Evolutionary conservation across 495 filamentous ascomycete genomes (phyloP), one percentile per base, ranked within the genome.

Genomic region (Lichina pygmaea): DNA sequence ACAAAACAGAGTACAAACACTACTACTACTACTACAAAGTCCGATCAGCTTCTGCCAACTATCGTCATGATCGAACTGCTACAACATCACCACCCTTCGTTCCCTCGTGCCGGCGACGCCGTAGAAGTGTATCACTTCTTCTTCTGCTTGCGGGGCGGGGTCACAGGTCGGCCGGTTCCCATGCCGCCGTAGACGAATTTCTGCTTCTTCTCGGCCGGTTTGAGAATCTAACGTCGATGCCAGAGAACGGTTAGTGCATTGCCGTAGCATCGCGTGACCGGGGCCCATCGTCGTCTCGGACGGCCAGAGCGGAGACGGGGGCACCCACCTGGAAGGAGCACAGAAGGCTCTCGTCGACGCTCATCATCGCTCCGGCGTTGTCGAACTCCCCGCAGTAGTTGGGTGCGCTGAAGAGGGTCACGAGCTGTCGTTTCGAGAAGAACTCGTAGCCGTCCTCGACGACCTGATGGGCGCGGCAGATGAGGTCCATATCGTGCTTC

Each of bases 181-280:
- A 86, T 75, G 68, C 79, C 74, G 68, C 77, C 75, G 66, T 81
- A 80, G 59, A 93, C 86, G 71, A 93, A 97, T 84, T 97, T 97
- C 83, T 93, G 86, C 79, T 97, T 97, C 76, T 97, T 97, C 73
- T 97, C 89, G 63, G 89, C 89, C 57, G 89, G 89, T 68, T 95
- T 97, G 66, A 97, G 68, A 62, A 97, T 97, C 86, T 95, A 53
- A 24, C 24, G 24, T 24, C 24, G 24, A 4, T 24, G 24, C 24
- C 2, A 34, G 17, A 24, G 24, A 24, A 24, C 4, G 24, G 24
- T 24, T 24, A 24, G 24, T 4, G 24, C 11, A 36, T 5, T 33
- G 46, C 4, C 38, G 15, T 40, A n/a, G 15, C 12, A n/a, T 40
- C 12, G 38, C 15, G 15, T 40, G 15, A 40, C 38, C 2, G 38